Evolutionary conservation across 2,329 filamentous ascomycete species (phyloP), one percentile per base, ranked within the genome.

Genomic region (Coniella lustricola): DNA sequence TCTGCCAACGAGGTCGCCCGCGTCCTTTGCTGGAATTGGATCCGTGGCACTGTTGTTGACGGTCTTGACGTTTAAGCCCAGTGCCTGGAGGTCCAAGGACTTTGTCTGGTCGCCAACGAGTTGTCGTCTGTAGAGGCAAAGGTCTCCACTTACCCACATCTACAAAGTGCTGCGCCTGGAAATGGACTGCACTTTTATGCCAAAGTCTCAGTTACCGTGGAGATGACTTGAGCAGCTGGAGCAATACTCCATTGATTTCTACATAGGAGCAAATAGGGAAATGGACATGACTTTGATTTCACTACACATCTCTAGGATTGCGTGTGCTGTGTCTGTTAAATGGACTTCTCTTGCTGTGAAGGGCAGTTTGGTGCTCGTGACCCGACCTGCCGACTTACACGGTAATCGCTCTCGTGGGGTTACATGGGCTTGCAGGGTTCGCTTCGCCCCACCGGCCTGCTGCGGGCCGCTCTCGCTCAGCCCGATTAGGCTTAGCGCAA

Each of bases 41-140:
- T 79, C 66, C 91, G 90, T 81, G 87, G 87, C 58, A 74, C 87
- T 64, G 87, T 90, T 58, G 84, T 91, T 58, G 86, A 91, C 65
- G 86, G 86, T 55, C 81, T 90, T 65, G 87, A 93, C 70, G 86
- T 93, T 66, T 91, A 81, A 50, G 46, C 47, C 38, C n/a, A 39
- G 38, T 43, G 31, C 12, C 16, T 37, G 16, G 25, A 40, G 40
- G n/a, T n/a, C 16, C 32, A 21, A 32, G 37, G 44, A 25, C 36
- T 18, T 18, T 13, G 16, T 40, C 18, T 40, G n/a, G 36, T 46
- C 5, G 37, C 36, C 36, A 25, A 35, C 25, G n/a, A 14, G 25
- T 40, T 29, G 2, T 34, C 7, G 13, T 46, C 40, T 36, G 44
- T 10, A 39, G 18, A 17, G 36, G 4, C 29, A 37, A 35, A 33